Percentiles rank a stretch among this genome's conserved stretches.
phyloP scores from a whole-genome alignment of 257 asterid species.

The Salvia hispanica region DNA sequence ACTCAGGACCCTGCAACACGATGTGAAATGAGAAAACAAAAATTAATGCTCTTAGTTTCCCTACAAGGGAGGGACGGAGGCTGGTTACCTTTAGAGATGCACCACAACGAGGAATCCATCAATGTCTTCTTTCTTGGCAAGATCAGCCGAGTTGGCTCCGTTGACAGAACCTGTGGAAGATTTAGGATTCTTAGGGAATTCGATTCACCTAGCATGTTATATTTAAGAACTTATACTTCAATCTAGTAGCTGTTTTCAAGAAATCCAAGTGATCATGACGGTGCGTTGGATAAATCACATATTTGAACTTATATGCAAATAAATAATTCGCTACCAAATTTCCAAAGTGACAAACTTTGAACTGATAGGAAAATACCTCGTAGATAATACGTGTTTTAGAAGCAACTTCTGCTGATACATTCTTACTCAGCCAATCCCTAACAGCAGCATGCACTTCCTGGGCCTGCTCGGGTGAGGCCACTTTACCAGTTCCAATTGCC shows the following conservation, averaged over 20 bases:
- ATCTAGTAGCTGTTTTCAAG: neutral
- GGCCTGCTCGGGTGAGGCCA: conserved; percentile 98
- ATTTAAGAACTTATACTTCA: conserved; percentile 12
- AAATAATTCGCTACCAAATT: neutral
- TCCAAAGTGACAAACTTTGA: neutral
- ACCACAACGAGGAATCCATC: conserved; percentile 78
- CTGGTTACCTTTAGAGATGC: conserved; percentile 89
- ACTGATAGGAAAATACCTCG: conserved; percentile 58
- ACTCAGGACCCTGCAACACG: conserved; percentile 80
- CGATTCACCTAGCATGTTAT: conserved; percentile 1
- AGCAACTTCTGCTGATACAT: conserved; percentile 85
- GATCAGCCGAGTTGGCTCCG: conserved; percentile 87
- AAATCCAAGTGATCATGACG: neutral
- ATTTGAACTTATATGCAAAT: neutral
- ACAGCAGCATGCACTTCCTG: conserved; percentile 96
- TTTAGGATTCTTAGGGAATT: conserved; percentile 1
- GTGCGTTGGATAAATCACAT: neutral
- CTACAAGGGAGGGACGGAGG: neutral
- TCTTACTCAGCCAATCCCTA: conserved; percentile 93
- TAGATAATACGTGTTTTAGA: conserved; percentile 89
- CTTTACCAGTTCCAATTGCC: conserved; percentile 99
- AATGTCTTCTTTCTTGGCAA: conserved; percentile 83
- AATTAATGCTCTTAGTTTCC: neutral
- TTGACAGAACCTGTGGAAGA: conserved; percentile 78
- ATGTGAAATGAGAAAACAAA: neutral